These are phyloP conservation scores for Macrotyloma uniflorum DNA, from an alignment of 306 rosid genomes.

Conservation along the genomic window DNA sequence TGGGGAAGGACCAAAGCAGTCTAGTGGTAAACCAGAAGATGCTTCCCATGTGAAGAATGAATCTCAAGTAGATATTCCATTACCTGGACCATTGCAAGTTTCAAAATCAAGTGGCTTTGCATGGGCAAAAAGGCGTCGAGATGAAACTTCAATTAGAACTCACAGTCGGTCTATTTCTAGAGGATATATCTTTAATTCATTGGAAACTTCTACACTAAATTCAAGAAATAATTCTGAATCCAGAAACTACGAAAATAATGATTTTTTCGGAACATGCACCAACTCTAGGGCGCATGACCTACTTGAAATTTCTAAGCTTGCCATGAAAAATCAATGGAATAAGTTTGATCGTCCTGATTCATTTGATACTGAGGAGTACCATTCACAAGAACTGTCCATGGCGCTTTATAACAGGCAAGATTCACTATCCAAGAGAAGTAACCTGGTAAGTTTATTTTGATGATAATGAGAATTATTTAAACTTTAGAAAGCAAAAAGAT, in stretches of 20 bases:
- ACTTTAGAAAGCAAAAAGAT: not conserved
- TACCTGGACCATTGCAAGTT: slow-evolving; percentile 86
- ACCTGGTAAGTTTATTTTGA: slow-evolving; percentile 62
- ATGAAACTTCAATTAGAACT: slow-evolving; percentile 62
- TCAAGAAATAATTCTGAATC: slow-evolving; percentile 59
- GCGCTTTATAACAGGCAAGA: slow-evolving; percentile 75
- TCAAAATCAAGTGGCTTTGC: slow-evolving; percentile 97
- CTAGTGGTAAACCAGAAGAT: slow-evolving; percentile 66
- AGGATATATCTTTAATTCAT: slow-evolving; percentile 66
- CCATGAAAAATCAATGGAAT: slow-evolving; percentile 79
- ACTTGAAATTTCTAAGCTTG: slow-evolving; percentile 71
- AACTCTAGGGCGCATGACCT: slow-evolving; percentile 67
- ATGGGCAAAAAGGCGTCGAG: slow-evolving; percentile 94
- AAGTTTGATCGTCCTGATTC: slow-evolving; percentile 92
- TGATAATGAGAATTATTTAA: not conserved
- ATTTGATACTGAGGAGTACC: slow-evolving; percentile 91
- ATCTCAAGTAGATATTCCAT: slow-evolving; percentile 89
- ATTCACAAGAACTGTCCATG: slow-evolving; percentile 81
- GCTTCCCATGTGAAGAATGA: slow-evolving; percentile 67
- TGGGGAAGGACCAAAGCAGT: slow-evolving; percentile 56
- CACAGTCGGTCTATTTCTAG: slow-evolving; percentile 81
- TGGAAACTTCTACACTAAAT: slow-evolving; percentile 57
- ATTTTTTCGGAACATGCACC: slow-evolving; percentile 41
- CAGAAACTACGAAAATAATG: slow-evolving; percentile 65
- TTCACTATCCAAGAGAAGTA: slow-evolving; percentile 71